Base-by-base conservation (phyloP, 148 eudicot species). In the Vaccinium myrtillus region DNA sequence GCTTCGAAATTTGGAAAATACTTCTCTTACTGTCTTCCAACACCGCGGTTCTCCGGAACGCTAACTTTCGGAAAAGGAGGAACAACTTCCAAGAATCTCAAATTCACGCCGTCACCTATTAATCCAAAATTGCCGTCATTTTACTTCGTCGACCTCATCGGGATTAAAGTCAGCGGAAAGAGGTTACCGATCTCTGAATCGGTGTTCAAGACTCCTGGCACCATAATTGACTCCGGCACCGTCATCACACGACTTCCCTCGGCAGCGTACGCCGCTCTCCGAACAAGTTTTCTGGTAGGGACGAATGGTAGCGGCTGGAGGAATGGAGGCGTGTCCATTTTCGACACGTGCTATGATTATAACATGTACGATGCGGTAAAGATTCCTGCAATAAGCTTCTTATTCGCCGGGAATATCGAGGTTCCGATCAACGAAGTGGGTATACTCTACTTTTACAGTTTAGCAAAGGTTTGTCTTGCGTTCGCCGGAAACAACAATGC, bases 281-380 rank as follows among this genome's bases (percentile, higher is more conserved):
- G 89, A 10, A 12, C 87, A 0, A 86, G 90, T 15, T 95, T 95
- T 89, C 77, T 84, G 58, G 82, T 86, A 80, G 84, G 23, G 56
- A 94, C 94, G 96, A 55, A 86, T 32, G 61, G 49, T 49, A 8
- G 23, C 75, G 25, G 89, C 94, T 1, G 86, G 88, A 1, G 85
- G 93, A 32, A 1, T 32, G 36, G 36, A 32, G 36, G 36, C 36
- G 36, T 32, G 36, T 32, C 36, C 0, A 86, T 95, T 79, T 87
- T 95, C 27, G 96, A 95, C 73, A 94, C 98, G 0, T 94, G 98
- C 78, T 95, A 79, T 67, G 94, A 95, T 46, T 95, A 4, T 87
- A 90, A 55, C 87, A 59, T 5, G 63, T 85, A 85, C 76, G 83
- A 86, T 8, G 87, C 86, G 0, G 83, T 95, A 7, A 53, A 83